Percentiles rank a stretch among this genome's conserved stretches.
Evolutionary conservation across 2,329 filamentous ascomycete species (phyloP).

Genomic region (Aspergillus sp.): DNA sequence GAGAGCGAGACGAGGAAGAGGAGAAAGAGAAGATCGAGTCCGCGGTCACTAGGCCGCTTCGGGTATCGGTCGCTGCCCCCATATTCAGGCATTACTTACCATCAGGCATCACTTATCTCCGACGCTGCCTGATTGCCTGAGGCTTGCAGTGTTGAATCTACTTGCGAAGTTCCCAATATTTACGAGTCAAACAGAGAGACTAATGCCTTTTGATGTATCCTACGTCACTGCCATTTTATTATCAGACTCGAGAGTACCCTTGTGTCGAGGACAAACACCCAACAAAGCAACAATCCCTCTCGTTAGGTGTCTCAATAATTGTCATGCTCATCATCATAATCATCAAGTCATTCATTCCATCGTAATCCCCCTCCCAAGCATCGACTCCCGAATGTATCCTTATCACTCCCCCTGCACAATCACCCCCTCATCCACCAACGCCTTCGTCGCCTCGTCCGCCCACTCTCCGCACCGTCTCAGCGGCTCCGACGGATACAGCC

Average conservation of each 20-base stretch:
- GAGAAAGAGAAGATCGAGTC: not conserved
- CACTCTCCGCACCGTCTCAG: conserved; percentile 33
- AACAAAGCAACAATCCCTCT: no score
- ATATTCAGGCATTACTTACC: not conserved
- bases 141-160: no score
- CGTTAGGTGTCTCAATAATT: not conserved
- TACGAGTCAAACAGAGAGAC: no score
- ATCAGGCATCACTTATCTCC: not conserved
- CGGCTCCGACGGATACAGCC: conserved; percentile 24
- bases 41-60: not conserved
- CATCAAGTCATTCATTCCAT: not conserved
- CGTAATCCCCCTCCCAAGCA: not conserved
- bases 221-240: no score
- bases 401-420: not conserved
- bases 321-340: not conserved
- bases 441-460: conserved; percentile 24
- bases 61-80: not conserved
- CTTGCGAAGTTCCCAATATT: no score
- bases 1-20: not conserved
- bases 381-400: no score
- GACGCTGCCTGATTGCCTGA: no score
- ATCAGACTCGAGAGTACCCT: no score
- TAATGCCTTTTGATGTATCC: no score
- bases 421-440: conserved; percentile 7
- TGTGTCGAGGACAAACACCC: no score